Evolutionary conservation across 805 yeast species (phyloP).

Genomic region (Cyberlindnera nakhonratchasimensis): DNA sequence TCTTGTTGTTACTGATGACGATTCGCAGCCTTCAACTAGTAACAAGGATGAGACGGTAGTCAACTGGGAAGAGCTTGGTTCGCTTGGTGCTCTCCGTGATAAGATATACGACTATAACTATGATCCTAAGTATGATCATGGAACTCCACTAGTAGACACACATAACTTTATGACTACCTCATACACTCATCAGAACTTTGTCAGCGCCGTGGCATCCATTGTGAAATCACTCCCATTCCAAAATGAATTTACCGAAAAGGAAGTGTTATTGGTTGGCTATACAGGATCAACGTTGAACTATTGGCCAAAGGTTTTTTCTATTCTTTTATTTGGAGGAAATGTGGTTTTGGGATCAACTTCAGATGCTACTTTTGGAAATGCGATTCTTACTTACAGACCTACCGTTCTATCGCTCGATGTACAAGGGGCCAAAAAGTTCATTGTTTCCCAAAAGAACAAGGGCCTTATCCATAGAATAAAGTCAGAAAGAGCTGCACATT

Average conservation of each 20-base stretch:
- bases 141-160: conserved; percentile 34
- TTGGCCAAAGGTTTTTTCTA: conserved; percentile 38
- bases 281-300: conserved; percentile 35
- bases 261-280: conserved; percentile 31
- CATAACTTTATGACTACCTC: conserved; percentile 29
- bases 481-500: conserved; percentile 25
- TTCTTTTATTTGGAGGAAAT: conserved; percentile 34
- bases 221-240: conserved; percentile 35
- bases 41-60: conserved; percentile 13
- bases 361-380: conserved; percentile 8
- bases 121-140: conserved; percentile 28
- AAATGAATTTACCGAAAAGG: conserved; percentile 33
- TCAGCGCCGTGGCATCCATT: conserved; percentile 51
- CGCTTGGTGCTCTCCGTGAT: conserved; percentile 8
- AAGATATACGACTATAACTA: conserved; percentile 28
- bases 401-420: conserved; percentile 15
- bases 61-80: conserved; percentile 28
- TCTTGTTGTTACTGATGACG: conserved; percentile 30
- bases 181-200: conserved; percentile 50
- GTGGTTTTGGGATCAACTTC: conserved; percentile 27
- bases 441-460: conserved; percentile 6
- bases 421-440: conserved; percentile 1
- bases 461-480: conserved; percentile 10
- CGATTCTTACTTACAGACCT: conserved; percentile 11
- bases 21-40: conserved; percentile 2